Base-by-base conservation (phyloP, 352 stramenopile species). In the Phytopythium sindhum region DNA sequence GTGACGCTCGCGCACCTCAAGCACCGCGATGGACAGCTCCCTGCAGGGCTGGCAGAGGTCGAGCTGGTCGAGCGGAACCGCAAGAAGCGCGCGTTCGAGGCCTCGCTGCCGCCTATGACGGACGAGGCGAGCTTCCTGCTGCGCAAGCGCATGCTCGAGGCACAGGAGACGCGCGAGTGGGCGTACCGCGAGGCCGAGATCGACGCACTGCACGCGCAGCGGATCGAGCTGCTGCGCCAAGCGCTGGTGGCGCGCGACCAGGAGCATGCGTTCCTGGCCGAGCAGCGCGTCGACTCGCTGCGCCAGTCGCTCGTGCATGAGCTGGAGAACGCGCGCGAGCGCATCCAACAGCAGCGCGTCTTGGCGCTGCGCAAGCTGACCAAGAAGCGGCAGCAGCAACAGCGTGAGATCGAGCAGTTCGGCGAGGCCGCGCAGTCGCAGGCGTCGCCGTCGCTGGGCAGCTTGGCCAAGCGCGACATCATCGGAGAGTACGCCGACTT, bases 91-190 rank as follows among this genome's bases (percentile, higher is more conserved):
- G 73, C 74, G 7, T 92, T 98, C 24, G 86, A 98, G 52, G 80
- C 78, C 17, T 88, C 87, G 28, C 65, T 98, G 42, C 95, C 93
- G 21, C 94, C 95, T 5, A 97, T 98, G 80, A 98, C 95, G 17
- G 95, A 98, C 69, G 95, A 98, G 61, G 94, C 91, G 9, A 96
- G 77, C 42, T 96, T 98, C 53, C 35, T 84, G 26, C 61, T 98
- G 28, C 86, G 95, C 15, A 98, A 98, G 63, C 66, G 60, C 26
- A 93, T 98, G 73, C 91, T 98, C 70, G 91, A 98, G 72, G 72
- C 88, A 54, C 93, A 98, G 67, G 95, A 98, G 67, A 87, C 89
- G 28, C 75, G 75, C 33, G 92, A 97, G 61, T 98, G 89, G 81
- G 78, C 84, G 33, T 88, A 91, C 55, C 81, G 90, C 12, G 91